Percentiles rank a stretch among this genome's conserved stretches.
Evolutionary conservation across 1,284 basidiomycete species (phyloP).

Genomic region (Hypsizygus ulmarius): DNA sequence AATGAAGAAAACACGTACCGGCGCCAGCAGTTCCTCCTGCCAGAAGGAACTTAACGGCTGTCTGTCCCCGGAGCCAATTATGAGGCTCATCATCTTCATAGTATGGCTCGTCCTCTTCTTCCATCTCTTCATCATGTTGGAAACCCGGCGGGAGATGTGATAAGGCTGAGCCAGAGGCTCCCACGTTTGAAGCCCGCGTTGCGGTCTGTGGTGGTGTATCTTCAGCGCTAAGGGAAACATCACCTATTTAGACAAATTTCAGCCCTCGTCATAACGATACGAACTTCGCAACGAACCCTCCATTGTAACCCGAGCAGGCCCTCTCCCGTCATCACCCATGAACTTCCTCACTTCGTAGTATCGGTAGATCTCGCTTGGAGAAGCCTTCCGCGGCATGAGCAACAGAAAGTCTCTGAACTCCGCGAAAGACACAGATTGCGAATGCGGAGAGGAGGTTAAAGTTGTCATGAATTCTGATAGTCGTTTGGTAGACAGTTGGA

Average conservation of each 20-base stretch:
- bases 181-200: conserved; percentile 21
- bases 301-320: conserved; percentile 79
- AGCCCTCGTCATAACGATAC: conserved; percentile 11
- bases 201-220: conserved; percentile 50
- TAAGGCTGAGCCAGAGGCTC: conserved; percentile 25
- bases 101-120: conserved; percentile 36
- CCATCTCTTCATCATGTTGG: conserved; percentile 32
- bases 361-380: conserved; percentile 82
- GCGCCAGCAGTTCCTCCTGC: conserved; percentile 95
- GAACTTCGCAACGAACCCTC: conserved; percentile 59
- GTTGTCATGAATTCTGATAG: conserved; percentile 80
- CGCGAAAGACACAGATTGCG: conserved; percentile 73
- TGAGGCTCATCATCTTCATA: conserved; percentile 65
- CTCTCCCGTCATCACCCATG: conserved; percentile 73
- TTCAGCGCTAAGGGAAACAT: conserved; percentile 72
- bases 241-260: conserved; percentile 46
- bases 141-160: conserved; percentile 6
- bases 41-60: conserved; percentile 85
- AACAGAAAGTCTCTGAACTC: conserved; percentile 92
- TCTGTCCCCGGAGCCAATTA: conserved; percentile 64
- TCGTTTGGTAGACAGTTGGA: conserved; percentile 63
- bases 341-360: conserved; percentile 81
- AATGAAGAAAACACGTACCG: conserved; percentile 46
- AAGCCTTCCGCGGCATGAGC: conserved; percentile 78
- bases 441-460: conserved; percentile 66